These are phyloP conservation scores for Volvox reticuliferus DNA, from an alignment of 139 green algal genomes.

Conservation along the genomic window DNA sequence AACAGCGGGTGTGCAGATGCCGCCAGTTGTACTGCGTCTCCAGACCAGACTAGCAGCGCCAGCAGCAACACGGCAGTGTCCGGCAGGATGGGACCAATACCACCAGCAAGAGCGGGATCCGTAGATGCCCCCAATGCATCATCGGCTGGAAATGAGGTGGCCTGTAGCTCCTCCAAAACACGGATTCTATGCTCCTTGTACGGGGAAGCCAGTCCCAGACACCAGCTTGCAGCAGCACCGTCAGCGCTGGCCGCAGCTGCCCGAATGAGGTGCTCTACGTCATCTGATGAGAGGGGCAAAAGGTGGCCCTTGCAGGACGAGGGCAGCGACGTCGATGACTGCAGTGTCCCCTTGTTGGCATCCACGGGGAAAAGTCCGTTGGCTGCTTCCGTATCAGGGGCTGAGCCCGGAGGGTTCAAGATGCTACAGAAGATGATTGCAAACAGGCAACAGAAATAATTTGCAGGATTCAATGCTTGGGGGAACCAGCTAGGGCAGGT, in stretches of 20 bases:
- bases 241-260: not conserved
- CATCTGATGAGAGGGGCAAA: not conserved
- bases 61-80: not conserved
- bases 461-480: not conserved
- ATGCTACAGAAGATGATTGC: not conserved
- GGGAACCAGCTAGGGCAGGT: not conserved
- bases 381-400: not conserved
- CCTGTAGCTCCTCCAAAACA: not conserved
- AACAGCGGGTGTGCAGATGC: not conserved
- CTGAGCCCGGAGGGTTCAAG: not conserved
- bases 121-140: no score
- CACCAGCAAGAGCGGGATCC: not conserved
- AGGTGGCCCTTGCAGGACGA: not conserved
- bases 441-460: not conserved
- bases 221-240: not conserved
- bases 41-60: not conserved
- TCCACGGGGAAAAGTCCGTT: not conserved
- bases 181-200: not conserved
- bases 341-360: not conserved
- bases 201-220: conserved; percentile 9
- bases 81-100: not conserved
- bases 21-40: not conserved
- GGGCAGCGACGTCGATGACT: not conserved
- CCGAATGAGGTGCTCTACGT: not conserved
- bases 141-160: not conserved